phyloP scores from a whole-genome alignment of 225 moss, liverwort and hornwort species.

The Bryoerythrophyllum caledonicum region DNA sequence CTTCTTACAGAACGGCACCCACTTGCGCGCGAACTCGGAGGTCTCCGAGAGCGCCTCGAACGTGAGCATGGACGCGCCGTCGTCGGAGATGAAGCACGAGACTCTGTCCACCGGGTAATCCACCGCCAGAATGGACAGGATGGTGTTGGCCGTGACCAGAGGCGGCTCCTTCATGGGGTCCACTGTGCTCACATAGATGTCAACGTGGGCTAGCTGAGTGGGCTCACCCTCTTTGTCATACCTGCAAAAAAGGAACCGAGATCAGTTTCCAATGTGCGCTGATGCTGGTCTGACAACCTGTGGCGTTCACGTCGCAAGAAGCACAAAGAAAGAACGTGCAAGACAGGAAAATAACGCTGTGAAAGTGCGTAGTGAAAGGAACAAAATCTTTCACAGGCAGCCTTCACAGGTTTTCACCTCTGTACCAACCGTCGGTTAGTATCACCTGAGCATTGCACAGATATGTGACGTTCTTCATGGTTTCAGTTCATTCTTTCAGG shows the following conservation, averaged over 20 bases:
- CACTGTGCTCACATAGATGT: slow-evolving; percentile 81
- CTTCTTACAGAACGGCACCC: slow-evolving; percentile 91
- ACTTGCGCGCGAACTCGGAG: slow-evolving; percentile 78
- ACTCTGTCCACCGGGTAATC: slow-evolving; percentile 69
- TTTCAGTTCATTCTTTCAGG: too few species aligned
- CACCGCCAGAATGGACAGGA: slow-evolving; percentile 78
- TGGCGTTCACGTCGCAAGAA: too few species aligned
- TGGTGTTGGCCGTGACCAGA: slow-evolving; percentile 80
- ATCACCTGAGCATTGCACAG: too few species aligned
- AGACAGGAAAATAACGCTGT: too few species aligned
- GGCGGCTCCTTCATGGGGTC: slow-evolving; percentile 88
- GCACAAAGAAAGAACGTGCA: too few species aligned
- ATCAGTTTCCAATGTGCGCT: too few species aligned
- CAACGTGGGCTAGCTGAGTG: slow-evolving; percentile 59
- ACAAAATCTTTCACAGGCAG: too few species aligned
- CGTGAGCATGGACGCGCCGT: slow-evolving; percentile 84
- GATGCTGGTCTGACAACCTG: too few species aligned
- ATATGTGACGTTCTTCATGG: too few species aligned
- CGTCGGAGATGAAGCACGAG: slow-evolving; percentile 86
- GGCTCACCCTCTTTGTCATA: slow-evolving; percentile 74
- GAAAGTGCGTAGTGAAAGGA: too few species aligned
- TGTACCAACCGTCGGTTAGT: too few species aligned
- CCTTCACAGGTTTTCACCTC: too few species aligned
- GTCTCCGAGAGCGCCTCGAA: slow-evolving; percentile 81
- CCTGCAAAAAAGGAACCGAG: slow-evolving; percentile 7